A percentile compares a stretch with the other conserved stretches of the same genome.
Conservation (phyloP, 2,329 filamentous ascomycete species). For the Ceratocystis smalleyi region DNA sequence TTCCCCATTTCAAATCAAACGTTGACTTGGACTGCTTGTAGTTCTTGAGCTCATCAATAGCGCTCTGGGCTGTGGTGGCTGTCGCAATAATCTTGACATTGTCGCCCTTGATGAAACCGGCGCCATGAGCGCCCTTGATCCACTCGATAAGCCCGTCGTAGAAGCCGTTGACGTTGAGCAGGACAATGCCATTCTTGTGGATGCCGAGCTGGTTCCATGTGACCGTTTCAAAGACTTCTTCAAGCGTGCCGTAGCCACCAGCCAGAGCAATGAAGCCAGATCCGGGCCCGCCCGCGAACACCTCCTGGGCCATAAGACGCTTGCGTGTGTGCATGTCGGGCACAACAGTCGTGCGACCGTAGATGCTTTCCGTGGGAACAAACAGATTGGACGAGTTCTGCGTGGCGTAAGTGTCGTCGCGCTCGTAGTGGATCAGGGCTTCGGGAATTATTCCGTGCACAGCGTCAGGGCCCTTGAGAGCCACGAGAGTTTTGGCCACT, state of each 20-base stretch:
- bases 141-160: conserved; percentile 77
- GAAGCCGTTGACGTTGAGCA: conserved; percentile 80
- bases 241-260: conserved; percentile 86
- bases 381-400: conserved; percentile 3
- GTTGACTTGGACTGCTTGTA: conserved; percentile 64
- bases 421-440: conserved; percentile 67
- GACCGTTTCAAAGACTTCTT: conserved; percentile 81
- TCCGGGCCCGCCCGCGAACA: conserved; percentile 65
- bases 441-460: conserved; percentile 92
- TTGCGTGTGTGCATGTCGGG: conserved; percentile 95
- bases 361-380: conserved; percentile 48
- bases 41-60: conserved; percentile 50
- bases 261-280: conserved; percentile 78
- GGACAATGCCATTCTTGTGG: conserved; percentile 60
- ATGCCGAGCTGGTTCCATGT: conserved; percentile 98
- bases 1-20: conserved; percentile 70
- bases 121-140: conserved; percentile 58
- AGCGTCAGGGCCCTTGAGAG: conserved; percentile 59
- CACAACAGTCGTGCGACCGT: conserved; percentile 76
- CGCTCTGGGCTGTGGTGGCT: conserved; percentile 55
- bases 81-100: conserved; percentile 68
- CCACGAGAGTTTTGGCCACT: conserved; percentile 69
- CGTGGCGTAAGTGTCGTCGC: conserved; percentile 40
- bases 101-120: conserved; percentile 58
- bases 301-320: conserved; percentile 79